Percentiles rank a stretch among this genome's conserved stretches.
Conservation (phyloP, 345 rosid genomes). For the Nasturtium officinale region DNA sequence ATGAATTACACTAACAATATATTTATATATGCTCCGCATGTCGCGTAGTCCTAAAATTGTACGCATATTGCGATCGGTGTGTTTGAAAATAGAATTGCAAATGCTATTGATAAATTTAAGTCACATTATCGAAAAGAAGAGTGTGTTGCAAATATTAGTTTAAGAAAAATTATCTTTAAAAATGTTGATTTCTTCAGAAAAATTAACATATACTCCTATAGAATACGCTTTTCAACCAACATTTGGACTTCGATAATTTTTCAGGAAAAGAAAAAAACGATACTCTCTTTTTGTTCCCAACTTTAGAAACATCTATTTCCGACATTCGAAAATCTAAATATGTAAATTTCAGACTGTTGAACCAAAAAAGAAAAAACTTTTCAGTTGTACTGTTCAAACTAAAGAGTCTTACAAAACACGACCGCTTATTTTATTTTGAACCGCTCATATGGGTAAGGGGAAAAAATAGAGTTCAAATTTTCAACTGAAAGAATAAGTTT, state of each 20-base stretch:
- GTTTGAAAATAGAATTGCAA: not conserved
- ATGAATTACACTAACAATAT: too few species aligned
- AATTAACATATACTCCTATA: not conserved
- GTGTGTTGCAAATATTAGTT: not conserved
- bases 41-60: not conserved
- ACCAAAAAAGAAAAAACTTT: not conserved
- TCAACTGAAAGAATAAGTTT: not conserved
- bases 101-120: not conserved
- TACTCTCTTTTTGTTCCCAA: slow-evolving; percentile 24
- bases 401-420: not conserved
- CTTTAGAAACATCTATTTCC: slow-evolving; percentile 37
- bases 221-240: slow-evolving; percentile 3
- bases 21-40: too few species aligned
- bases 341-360: not conserved
- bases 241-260: not conserved
- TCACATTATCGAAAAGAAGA: not conserved
- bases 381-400: slow-evolving; percentile 13
- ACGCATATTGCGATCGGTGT: not conserved
- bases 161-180: too few species aligned
- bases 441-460: not conserved
- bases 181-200: not conserved
- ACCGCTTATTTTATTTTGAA: slow-evolving; percentile 17
- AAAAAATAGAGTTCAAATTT: not conserved
- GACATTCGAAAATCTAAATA: slow-evolving; percentile 22
- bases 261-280: not conserved